phyloP scores from a whole-genome alignment of 2,329 filamentous ascomycete genomes.

The Neopestalotiopsis rosae region DNA sequence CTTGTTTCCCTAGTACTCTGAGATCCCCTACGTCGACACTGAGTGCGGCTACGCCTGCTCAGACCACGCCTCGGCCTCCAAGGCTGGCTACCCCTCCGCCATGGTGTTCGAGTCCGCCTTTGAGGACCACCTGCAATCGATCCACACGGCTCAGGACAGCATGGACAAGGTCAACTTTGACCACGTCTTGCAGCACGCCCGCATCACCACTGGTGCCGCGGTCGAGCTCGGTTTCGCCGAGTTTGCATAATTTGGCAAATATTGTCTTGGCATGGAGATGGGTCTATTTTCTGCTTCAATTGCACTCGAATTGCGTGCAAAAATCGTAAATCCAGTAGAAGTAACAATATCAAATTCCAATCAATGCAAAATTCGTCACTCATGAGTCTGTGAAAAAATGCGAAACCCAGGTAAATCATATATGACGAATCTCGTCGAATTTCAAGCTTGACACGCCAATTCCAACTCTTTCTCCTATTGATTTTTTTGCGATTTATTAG shows the following conservation, averaged over 20 bases:
- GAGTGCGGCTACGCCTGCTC: constrained; percentile 65
- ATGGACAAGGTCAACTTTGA: constrained; percentile 72
- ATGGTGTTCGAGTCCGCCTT: constrained; percentile 69
- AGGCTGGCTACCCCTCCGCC: constrained; percentile 68
- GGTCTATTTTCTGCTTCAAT: too few relatives aligned
- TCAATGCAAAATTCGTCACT: too few relatives aligned
- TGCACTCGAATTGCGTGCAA: too few relatives aligned
- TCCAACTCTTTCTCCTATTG: too few relatives aligned
- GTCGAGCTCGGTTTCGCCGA: constrained; percentile 49
- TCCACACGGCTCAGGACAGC: constrained; percentile 75
- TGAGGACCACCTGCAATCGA: constrained; percentile 68
- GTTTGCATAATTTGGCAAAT: background rate
- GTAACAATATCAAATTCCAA: too few relatives aligned
- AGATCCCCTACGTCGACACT: constrained; percentile 50
- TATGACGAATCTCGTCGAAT: too few relatives aligned
- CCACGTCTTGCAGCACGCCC: constrained; percentile 70
- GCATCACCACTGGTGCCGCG: constrained; percentile 51
- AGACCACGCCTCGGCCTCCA: constrained; percentile 71
- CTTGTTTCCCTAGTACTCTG: constrained; percentile 34
- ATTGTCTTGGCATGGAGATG: too few relatives aligned
- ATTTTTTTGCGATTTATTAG: too few relatives aligned
- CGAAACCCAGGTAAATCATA: too few relatives aligned
- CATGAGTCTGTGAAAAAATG: too few relatives aligned
- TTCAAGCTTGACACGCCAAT: too few relatives aligned
- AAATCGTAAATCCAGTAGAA: too few relatives aligned